phyloP scores from a whole-genome alignment of 2,329 filamentous ascomycete species.

The Plectosphaerella plurivora region DNA sequence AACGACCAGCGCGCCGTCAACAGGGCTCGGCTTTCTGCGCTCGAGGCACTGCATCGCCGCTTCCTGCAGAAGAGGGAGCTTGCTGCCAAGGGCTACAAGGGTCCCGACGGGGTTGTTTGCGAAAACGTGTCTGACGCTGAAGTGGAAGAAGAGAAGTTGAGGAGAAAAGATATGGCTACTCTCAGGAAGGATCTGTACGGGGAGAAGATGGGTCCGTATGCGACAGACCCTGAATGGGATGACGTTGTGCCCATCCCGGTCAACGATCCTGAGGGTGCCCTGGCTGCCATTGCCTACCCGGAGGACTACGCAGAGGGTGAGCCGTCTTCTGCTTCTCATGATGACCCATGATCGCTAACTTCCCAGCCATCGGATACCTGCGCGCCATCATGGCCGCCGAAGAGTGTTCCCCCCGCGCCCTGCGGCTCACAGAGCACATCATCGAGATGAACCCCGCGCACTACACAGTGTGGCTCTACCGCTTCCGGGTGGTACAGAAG shows the following conservation, averaged over 20 bases:
- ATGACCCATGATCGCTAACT: background rate
- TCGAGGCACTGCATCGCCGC: slow-evolving; percentile 37
- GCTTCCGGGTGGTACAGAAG: slow-evolving; percentile 70
- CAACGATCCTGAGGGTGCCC: slow-evolving; percentile 75
- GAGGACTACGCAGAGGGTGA: slow-evolving; percentile 79
- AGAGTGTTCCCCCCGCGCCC: slow-evolving; percentile 73
- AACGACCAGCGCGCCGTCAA: slow-evolving; percentile 37
- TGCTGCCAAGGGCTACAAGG: slow-evolving; percentile 13
- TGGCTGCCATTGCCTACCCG: slow-evolving; percentile 90
- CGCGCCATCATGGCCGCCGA: slow-evolving; percentile 88
- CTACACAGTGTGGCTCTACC: slow-evolving; percentile 98
- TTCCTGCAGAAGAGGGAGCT: slow-evolving; percentile 35
- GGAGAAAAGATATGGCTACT: slow-evolving; percentile 46
- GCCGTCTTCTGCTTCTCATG: slow-evolving; percentile 13
- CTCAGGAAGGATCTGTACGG: slow-evolving; percentile 51
- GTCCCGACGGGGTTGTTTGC: slow-evolving; percentile 9
- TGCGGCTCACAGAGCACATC: slow-evolving; percentile 81
- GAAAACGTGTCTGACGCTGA: slow-evolving; percentile 30
- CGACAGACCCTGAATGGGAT: slow-evolving; percentile 72
- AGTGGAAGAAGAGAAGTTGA: slow-evolving; percentile 37
- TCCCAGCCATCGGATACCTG: slow-evolving; percentile 78
- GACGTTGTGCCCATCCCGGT: slow-evolving; percentile 80
- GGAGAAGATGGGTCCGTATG: slow-evolving; percentile 46
- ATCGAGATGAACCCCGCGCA: slow-evolving; percentile 93
- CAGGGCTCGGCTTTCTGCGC: slow-evolving; percentile 34